Conservation (phyloP, 345 rosid genomes). For the Populus ilicifolia region DNA sequence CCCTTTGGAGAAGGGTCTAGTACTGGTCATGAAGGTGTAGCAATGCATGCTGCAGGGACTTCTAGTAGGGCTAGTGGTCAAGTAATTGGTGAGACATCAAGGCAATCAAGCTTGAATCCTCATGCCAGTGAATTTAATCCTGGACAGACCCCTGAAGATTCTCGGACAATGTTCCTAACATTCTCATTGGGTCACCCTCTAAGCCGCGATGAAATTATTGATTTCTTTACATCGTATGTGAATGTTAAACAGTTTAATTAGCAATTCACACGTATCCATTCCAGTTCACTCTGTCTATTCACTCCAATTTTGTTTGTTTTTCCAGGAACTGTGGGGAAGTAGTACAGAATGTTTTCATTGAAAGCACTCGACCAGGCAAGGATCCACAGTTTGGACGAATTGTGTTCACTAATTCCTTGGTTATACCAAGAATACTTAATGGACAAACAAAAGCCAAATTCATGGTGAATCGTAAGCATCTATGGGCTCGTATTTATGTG, state of each 20-base stretch:
- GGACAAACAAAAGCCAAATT: conserved; percentile 34
- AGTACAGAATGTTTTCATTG: conserved; percentile 23
- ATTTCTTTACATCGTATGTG: conserved; percentile 26
- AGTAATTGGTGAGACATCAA: background rate
- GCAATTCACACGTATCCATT: background rate
- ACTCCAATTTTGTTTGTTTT: background rate
- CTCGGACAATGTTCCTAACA: conserved; percentile 30
- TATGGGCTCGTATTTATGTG: conserved; percentile 32
- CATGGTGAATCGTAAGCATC: conserved; percentile 29
- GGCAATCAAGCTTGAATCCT: conserved; percentile 14
- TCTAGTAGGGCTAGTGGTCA: background rate
- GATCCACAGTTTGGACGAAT: conserved; percentile 33
- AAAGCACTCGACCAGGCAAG: conserved; percentile 9
- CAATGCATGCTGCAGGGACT: background rate
- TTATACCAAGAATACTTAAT: conserved; percentile 23
- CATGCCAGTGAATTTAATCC: conserved; percentile 19
- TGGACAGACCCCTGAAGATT: conserved; percentile 11
- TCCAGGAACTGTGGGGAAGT: conserved; percentile 35
- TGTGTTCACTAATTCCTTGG: conserved; percentile 20
- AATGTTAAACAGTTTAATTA: background rate
- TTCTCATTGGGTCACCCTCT: conserved; percentile 38
- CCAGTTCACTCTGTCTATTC: background rate
- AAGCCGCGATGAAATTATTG: conserved; percentile 22
- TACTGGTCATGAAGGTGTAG: too few relatives aligned
- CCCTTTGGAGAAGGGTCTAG: background rate